Base-by-base conservation (phyloP, 441 rosid species). In the Cnidoscolus chayamansa region DNA sequence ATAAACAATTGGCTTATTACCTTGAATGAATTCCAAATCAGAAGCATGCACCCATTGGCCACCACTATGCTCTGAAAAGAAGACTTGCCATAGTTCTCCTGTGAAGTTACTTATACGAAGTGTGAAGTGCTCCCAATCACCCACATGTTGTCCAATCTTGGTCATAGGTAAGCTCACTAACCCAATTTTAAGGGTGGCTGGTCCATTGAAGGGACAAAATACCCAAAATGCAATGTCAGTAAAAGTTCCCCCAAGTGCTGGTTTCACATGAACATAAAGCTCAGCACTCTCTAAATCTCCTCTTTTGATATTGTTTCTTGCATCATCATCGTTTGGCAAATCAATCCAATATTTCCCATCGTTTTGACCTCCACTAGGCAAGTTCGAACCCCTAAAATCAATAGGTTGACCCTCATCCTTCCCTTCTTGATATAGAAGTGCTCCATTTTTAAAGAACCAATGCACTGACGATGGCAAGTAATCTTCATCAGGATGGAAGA, bases 41-140 rank as follows among this genome's bases (percentile, higher is more conserved):
- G 79, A 78, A 7, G 89, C 88, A 71, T 87, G 84, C 35, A 90
- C 83, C 98, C 98, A 93, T 62, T 83, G 78, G 2, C 98, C 98
- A 0, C 93, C 92, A 32, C 96, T 88, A 81, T 91, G 97, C 77
- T 93, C 90, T 0, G 98, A 93, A 82, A 90, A 91, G 83, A 86
- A 93, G 58, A 86, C 66, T 71, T 86, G 83, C 87, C 88, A 79
- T 1, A 91, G 88, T 78, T 86, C 94, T 62, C 96, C 94, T 0
- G 85, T 85, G 78, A 90, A 90, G 86, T 91, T 93, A 84, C 93
- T 79, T 75, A 91, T 73, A 7, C 98, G 85, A 69, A 91, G 90
- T 40, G 98, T 93, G 78, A 86, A 85, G 75, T 93, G 97, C 79
- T 91, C 98, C 97, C 97, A 93, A 64, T 93, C 97, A 19, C 92